These are phyloP conservation scores for Calocybe gambosa DNA, from an alignment of 1,284 basidiomycete genomes.

Conservation along the genomic window DNA sequence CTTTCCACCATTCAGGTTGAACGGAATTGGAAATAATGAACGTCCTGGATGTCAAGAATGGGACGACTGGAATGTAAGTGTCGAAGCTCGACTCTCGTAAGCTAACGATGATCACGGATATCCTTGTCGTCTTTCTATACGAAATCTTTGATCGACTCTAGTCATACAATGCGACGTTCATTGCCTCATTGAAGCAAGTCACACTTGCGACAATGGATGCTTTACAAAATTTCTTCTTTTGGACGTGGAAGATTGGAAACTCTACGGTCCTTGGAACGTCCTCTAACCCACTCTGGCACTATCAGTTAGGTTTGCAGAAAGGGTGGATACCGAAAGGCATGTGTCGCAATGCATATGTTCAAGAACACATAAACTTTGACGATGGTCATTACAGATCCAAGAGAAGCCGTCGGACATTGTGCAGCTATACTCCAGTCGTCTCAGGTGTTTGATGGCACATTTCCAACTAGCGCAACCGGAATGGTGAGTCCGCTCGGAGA, in stretches of 20 bases:
- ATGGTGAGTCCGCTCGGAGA: constrained; percentile 32
- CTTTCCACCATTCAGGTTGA: constrained; percentile 37
- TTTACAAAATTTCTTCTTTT: constrained; percentile 79
- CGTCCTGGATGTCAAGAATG: constrained; percentile 46
- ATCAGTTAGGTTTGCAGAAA: constrained; percentile 60
- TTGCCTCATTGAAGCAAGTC: constrained; percentile 48
- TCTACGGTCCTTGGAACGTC: constrained; percentile 49
- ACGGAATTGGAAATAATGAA: constrained; percentile 53
- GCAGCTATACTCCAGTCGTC: constrained; percentile 32
- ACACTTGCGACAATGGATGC: constrained; percentile 69
- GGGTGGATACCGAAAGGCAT: constrained; percentile 67
- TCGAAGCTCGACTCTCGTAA: neutral
- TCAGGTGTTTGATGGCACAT: constrained; percentile 47
- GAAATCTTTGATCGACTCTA: constrained; percentile 24
- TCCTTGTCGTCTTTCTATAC: neutral
- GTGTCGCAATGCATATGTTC: neutral
- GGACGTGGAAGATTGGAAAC: constrained; percentile 79
- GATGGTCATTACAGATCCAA: constrained; percentile 44
- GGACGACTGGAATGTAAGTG: constrained; percentile 37
- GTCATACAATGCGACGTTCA: constrained; percentile 46
- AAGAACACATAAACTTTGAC: neutral
- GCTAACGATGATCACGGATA: neutral
- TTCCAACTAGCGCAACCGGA: constrained; percentile 61
- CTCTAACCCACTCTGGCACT: constrained; percentile 72
- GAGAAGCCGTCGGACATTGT: constrained; percentile 59